Evolutionary conservation across 1,139 yeast species (phyloP).

Genomic region (Blastobotrys arbuscula): DNA sequence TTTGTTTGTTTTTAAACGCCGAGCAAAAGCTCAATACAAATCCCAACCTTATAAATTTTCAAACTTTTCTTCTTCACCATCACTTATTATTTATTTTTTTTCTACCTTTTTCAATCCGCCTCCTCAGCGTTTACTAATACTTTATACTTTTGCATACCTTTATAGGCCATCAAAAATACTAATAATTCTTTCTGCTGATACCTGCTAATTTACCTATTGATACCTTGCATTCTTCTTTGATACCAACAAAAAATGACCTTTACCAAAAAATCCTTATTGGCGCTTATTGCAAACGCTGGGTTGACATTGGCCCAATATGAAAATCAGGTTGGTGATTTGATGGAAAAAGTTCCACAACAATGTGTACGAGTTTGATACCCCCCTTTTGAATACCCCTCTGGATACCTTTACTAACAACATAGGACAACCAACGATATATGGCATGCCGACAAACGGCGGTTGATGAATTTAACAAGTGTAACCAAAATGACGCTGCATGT

Average conservation of each 20-base stretch:
- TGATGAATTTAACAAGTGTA: conserved; percentile 4
- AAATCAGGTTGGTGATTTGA: not conserved
- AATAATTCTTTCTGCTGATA: not conserved
- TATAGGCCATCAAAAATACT: not conserved
- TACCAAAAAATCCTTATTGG: not conserved
- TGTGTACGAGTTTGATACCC: conserved; percentile 8
- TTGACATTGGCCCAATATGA: not conserved
- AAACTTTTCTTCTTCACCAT: conserved; percentile 2
- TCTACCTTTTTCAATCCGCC: too few species aligned
- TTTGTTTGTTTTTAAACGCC: not conserved
- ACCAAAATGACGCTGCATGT: conserved; percentile 21
- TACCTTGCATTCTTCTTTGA: not conserved
- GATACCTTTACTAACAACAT: not conserved
- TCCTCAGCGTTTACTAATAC: conserved; percentile 1
- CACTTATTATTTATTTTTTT: conserved; percentile 3
- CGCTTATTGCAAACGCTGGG: conserved; percentile 4
- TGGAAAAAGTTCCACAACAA: conserved; percentile 9
- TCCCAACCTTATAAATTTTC: too few species aligned
- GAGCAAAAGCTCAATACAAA: too few species aligned
- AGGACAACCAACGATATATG: conserved; percentile 10
- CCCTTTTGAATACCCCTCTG: not conserved
- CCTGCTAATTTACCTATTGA: not conserved
- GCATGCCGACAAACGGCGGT: conserved; percentile 9
- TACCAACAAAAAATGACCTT: not conserved
- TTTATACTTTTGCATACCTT: not conserved